Base-by-base conservation (phyloP, 176 grass and related monocot species). In the Oryza rufipogon region DNA sequence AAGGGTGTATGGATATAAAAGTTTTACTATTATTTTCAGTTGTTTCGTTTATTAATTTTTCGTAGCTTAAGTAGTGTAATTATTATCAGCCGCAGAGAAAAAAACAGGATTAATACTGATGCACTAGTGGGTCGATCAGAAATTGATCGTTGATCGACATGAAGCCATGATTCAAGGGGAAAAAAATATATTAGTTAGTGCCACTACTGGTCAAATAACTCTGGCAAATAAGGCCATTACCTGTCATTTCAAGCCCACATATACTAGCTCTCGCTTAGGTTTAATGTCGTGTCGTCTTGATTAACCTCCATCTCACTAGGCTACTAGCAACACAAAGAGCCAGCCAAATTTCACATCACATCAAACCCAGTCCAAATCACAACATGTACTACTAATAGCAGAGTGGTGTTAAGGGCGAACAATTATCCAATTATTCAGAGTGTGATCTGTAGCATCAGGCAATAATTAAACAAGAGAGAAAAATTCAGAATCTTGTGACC, bases 331-430 rank as follows among this genome's bases (percentile, higher is more conserved):
- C 77, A 65, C 44, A 38, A 56, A 14, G 64, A 52, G 12, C 19
- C 66, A 9, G 71, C 66, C 66, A 42, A 86, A 86, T 52, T 89
- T 85, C 33, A 70, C 71, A 34, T 81, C 82, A 76, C 34, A 67
- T 71, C 66, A 12, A 16, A 34, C 23, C 71, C 34, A 9, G 4
- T 19, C 74, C 34, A 70, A 64, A 33, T 75, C 71, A 75, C 44
- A 75, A 44, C 11, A 75, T 66, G 22, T 68, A 68, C 25, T 45
- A 16, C 5, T 56, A n/a, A 15, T n/a, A 8, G 14, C 20, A 17
- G 54, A 17, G 3, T 49, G 47, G 60, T 42, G 30, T 32, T 32
- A 71, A 81, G 7, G 19, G 28, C 64, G 58, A 66, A 66, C 26
- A 66, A 9, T 26, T 7, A 9, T 26, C 2, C 5, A 63, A 58